Evolutionary conservation across 257 asterid species (phyloP).

Genomic region (Fraxinus anomala): DNA sequence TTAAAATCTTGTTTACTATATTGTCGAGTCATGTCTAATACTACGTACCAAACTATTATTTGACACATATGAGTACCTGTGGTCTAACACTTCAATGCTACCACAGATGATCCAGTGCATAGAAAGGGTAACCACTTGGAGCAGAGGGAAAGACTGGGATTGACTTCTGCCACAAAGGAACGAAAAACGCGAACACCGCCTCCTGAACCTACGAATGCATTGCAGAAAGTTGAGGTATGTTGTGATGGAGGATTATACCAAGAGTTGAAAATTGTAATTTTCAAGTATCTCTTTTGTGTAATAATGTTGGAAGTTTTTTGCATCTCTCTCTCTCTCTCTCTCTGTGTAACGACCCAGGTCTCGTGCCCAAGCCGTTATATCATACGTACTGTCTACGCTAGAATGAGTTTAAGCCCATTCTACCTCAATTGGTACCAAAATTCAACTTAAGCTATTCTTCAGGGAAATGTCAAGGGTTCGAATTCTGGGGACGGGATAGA

Average conservation of each 20-base stretch:
- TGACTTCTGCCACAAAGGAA: slow-evolving; percentile 64
- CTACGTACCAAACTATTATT: slow-evolving; percentile 2
- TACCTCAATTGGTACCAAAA: too few species aligned
- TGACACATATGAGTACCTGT: not conserved
- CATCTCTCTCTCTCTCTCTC: not conserved
- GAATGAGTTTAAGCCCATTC: too few species aligned
- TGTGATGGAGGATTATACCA: slow-evolving; percentile 5
- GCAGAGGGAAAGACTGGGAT: slow-evolving; percentile 83
- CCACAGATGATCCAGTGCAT: slow-evolving; percentile 68
- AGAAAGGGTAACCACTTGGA: slow-evolving; percentile 80
- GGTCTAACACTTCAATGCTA: slow-evolving; percentile 30
- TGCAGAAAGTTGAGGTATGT: slow-evolving; percentile 91
- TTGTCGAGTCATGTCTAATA: not conserved
- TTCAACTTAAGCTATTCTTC: too few species aligned
- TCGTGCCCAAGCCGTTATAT: too few species aligned
- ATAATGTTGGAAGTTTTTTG: not conserved
- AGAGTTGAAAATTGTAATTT: slow-evolving; percentile 1
- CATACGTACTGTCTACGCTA: too few species aligned
- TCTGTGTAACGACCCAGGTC: too few species aligned
- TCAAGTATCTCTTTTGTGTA: not conserved
- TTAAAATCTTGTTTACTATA: not conserved
- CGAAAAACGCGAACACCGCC: slow-evolving; percentile 46
- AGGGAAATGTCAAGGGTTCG: too few species aligned
- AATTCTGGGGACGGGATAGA: too few species aligned
- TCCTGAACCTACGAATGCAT: slow-evolving; percentile 64